Evolutionary conservation across 2,329 filamentous ascomycete species (phyloP).

Genomic region (Curvularia spicifera): DNA sequence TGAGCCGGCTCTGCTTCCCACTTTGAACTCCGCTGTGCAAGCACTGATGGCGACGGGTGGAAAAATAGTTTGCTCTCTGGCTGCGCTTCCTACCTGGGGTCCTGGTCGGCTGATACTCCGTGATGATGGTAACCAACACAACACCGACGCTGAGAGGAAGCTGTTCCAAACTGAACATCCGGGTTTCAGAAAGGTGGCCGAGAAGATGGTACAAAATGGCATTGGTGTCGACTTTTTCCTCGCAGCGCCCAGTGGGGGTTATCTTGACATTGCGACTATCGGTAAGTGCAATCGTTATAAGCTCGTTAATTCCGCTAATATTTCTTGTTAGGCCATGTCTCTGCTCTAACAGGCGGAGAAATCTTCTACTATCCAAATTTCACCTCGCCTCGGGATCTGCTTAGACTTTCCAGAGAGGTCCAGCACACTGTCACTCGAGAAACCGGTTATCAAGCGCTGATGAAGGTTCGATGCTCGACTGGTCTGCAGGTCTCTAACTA

Average conservation of each 20-base stretch:
- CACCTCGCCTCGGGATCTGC: conserved; percentile 80
- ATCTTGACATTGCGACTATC: conserved; percentile 91
- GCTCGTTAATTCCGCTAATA: conserved; percentile 9
- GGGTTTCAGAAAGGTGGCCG: conserved; percentile 82
- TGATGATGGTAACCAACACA: conserved; percentile 83
- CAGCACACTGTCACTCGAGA: conserved; percentile 85
- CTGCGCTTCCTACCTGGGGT: conserved; percentile 89
- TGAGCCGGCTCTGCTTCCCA: conserved; percentile 84
- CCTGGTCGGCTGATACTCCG: conserved; percentile 84
- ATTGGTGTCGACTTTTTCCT: conserved; percentile 95
- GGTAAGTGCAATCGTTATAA: conserved; percentile 57
- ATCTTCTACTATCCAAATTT: conserved; percentile 98
- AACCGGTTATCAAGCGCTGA: conserved; percentile 92
- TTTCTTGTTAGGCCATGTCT: conserved; percentile 69
- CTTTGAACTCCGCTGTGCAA: conserved; percentile 81
- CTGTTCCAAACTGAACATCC: conserved; percentile 89
- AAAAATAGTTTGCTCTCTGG: conserved; percentile 87
- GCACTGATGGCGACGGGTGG: conserved; percentile 87
- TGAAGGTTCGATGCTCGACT: conserved; percentile 98
- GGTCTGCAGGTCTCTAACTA: conserved; percentile 93
- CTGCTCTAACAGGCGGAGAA: conserved; percentile 90
- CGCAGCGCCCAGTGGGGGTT: conserved; percentile 86
- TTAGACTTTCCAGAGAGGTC: conserved; percentile 84
- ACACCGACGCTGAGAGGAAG: conserved; percentile 87
- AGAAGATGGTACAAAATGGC: conserved; percentile 85